Percentiles rank a stretch among this genome's conserved stretches.
phyloP scores from a whole-genome alignment of 805 yeast genomes.

The Aciculoconidium aculeatum region DNA sequence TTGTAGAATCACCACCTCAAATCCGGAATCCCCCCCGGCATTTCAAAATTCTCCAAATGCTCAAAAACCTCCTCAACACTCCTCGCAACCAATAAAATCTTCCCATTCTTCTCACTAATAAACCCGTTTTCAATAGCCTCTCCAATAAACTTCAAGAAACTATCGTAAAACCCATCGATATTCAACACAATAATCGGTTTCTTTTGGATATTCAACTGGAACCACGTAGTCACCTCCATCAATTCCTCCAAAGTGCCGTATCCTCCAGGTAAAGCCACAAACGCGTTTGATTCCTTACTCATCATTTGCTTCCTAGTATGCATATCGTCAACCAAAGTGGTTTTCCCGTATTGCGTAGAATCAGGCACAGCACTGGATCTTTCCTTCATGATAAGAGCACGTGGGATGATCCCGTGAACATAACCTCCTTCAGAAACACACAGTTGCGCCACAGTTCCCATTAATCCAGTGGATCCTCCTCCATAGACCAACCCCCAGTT shows the following conservation, averaged over 20 bases:
- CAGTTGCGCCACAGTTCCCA: slow-evolving; percentile 71
- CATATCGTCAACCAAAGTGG: slow-evolving; percentile 82
- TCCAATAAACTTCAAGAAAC: slow-evolving; percentile 54
- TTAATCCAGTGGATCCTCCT: slow-evolving; percentile 82
- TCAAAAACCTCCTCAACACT: slow-evolving; percentile 64
- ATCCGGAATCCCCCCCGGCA: slow-evolving; percentile 70
- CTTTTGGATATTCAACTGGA: slow-evolving; percentile 78
- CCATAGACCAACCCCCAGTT: slow-evolving; percentile 82
- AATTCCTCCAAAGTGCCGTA: slow-evolving; percentile 87
- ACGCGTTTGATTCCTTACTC: slow-evolving; percentile 84
- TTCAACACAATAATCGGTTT: slow-evolving; percentile 78
- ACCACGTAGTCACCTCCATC: slow-evolving; percentile 89
- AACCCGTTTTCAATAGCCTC: slow-evolving; percentile 61
- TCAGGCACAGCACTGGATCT: slow-evolving; percentile 62
- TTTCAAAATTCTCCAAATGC: slow-evolving; percentile 52
- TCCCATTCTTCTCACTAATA: slow-evolving; percentile 59
- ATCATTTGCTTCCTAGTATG: slow-evolving; percentile 81
- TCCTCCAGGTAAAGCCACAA: slow-evolving; percentile 89
- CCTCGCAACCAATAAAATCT: slow-evolving; percentile 62
- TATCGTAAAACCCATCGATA: slow-evolving; percentile 75
- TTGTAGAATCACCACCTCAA: slow-evolving; percentile 68
- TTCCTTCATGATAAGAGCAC: slow-evolving; percentile 70
- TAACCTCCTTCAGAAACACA: slow-evolving; percentile 54
- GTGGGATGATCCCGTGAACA: slow-evolving; percentile 86
- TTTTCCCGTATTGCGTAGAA: slow-evolving; percentile 58